A percentile compares a stretch with the other conserved stretches of the same genome.
Evolutionary conservation across 2,329 filamentous ascomycete genomes (phyloP).

Genomic region (Dactylellina cionopaga): DNA sequence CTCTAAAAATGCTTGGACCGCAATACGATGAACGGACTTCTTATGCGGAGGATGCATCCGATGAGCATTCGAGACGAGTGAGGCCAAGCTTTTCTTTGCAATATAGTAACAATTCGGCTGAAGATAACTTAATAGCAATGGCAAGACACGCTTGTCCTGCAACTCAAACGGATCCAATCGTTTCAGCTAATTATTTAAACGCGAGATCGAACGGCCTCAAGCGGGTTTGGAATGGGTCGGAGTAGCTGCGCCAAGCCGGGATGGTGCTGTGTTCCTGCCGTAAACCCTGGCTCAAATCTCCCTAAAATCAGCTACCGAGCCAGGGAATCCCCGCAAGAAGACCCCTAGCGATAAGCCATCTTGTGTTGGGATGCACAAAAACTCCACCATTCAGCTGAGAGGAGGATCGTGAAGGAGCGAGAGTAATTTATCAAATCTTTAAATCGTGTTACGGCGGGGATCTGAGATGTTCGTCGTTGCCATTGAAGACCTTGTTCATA

Average conservation of each 20-base stretch:
- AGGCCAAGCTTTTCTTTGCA: not conserved
- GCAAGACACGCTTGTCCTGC: too few relatives aligned
- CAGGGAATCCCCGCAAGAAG: slow-evolving; percentile 10
- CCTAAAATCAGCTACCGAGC: not conserved
- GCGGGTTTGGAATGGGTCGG: not conserved
- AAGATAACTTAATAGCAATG: too few relatives aligned
- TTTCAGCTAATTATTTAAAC: too few relatives aligned
- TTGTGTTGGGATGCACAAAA: slow-evolving; percentile 25
- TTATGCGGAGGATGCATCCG: not conserved
- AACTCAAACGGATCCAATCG: too few relatives aligned
- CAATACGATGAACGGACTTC: not conserved
- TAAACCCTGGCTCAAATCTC: slow-evolving; percentile 10
- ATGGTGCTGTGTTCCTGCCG: slow-evolving; percentile 33
- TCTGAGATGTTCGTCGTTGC: too few relatives aligned
- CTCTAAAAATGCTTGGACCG: too few relatives aligned
- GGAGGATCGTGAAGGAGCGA: not conserved
- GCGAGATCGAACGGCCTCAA: too few relatives aligned
- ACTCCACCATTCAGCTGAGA: slow-evolving; percentile 43
- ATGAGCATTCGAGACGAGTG: not conserved
- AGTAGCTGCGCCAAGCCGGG: slow-evolving; percentile 45
- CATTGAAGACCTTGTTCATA: too few relatives aligned
- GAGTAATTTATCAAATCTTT: not conserved
- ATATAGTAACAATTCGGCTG: not conserved
- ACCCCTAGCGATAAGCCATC: not conserved
- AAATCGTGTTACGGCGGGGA: too few relatives aligned